Conservation (phyloP, 2,329 filamentous ascomycete species). For the Penicillium sclerotigenum region DNA sequence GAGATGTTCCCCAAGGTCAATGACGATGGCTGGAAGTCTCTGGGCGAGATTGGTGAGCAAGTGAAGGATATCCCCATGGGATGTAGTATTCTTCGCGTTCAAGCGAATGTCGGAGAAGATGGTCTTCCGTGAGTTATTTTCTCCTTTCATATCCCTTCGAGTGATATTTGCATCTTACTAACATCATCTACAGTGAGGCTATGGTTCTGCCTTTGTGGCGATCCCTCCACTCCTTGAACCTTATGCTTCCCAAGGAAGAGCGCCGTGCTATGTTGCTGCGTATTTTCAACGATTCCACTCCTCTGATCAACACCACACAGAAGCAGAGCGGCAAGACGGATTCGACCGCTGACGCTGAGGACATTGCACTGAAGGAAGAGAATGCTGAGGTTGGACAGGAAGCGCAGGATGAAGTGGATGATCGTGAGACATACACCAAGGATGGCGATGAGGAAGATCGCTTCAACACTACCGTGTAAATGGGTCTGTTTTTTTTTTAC, state of each 20-base stretch:
- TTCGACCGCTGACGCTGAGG: slow-evolving; percentile 30
- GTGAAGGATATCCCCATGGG: slow-evolving; percentile 80
- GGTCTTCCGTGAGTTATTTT: slow-evolving; percentile 49
- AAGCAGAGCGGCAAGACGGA: slow-evolving; percentile 24
- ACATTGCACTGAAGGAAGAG: slow-evolving; percentile 38
- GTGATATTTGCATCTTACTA: slow-evolving; percentile 11
- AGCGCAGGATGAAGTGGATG: slow-evolving; percentile 42
- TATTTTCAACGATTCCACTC: slow-evolving; percentile 84
- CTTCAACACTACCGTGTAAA: slow-evolving; percentile 48
- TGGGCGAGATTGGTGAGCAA: slow-evolving; percentile 84
- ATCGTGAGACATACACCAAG: slow-evolving; percentile 44
- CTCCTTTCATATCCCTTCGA: neutral
- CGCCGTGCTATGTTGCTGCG: slow-evolving; percentile 86
- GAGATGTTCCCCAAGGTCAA: slow-evolving; percentile 96
- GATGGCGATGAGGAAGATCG: slow-evolving; percentile 47
- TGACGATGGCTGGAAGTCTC: slow-evolving; percentile 67
- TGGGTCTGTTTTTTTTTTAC: neutral
- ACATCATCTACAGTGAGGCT: slow-evolving; percentile 54
- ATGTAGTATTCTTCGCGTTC: slow-evolving; percentile 83
- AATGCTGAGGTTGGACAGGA: slow-evolving; percentile 40
- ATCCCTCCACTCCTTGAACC: slow-evolving; percentile 83
- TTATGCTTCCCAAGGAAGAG: slow-evolving; percentile 98
- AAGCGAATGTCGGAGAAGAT: slow-evolving; percentile 64
- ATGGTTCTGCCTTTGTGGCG: slow-evolving; percentile 94
- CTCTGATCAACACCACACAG: slow-evolving; percentile 64